phyloP scores from a whole-genome alignment of 495 filamentous ascomycete genomes.

The Hypoxylon intermedium region DNA sequence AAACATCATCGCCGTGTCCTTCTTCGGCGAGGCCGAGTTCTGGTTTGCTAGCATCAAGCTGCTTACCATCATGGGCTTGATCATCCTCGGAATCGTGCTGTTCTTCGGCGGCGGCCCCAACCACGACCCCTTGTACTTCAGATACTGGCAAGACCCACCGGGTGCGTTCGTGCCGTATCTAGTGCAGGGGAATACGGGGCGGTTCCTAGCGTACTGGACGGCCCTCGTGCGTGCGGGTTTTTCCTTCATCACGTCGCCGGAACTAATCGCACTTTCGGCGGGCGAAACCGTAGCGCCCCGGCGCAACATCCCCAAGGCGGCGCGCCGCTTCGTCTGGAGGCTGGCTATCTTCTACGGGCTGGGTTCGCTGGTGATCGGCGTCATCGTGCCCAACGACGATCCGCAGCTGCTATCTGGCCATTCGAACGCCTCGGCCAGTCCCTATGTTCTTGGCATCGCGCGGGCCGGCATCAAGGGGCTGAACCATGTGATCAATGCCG shows the following conservation, averaged over 20 bases:
- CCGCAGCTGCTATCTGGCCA: constrained; percentile 56
- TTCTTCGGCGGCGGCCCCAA: constrained; percentile 69
- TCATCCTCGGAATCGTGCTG: constrained; percentile 75
- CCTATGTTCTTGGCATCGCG: constrained; percentile 61
- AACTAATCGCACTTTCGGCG: constrained; percentile 68
- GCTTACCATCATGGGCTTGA: constrained; percentile 70
- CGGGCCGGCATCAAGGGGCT: constrained; percentile 53
- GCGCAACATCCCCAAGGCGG: constrained; percentile 75
- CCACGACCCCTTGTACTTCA: constrained; percentile 65
- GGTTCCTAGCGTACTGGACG: constrained; percentile 58
- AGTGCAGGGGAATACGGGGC: constrained; percentile 54
- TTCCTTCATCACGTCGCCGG: constrained; percentile 58
- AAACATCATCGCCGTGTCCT: constrained; percentile 57
- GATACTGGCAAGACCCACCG: constrained; percentile 70
- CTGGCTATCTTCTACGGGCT: constrained; percentile 77
- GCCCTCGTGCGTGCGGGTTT: constrained; percentile 56
- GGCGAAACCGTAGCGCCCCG: constrained; percentile 80
- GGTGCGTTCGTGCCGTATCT: constrained; percentile 72
- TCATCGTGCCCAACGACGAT: constrained; percentile 67
- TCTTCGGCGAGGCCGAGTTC: constrained; percentile 71
- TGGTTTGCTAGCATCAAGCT: constrained; percentile 73
- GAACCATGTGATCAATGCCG: constrained; percentile 57
- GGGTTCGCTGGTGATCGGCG: constrained; percentile 73
- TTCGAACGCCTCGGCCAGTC: constrained; percentile 68
- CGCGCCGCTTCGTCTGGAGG: constrained; percentile 72